Base-by-base conservation (phyloP, 441 rosid species). In the Kokia cookei region DNA sequence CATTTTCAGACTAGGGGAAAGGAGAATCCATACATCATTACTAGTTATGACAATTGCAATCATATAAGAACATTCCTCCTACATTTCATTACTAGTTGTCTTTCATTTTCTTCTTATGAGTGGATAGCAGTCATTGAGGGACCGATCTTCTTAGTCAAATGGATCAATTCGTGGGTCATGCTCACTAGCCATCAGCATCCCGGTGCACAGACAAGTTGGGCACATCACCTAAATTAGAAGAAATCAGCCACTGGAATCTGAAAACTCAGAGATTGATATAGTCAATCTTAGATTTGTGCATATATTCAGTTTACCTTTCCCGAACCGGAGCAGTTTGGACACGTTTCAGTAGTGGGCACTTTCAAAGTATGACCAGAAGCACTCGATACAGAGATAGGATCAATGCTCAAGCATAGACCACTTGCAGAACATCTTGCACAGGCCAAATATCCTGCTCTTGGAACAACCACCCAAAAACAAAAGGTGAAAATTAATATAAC, bases 361-460 rank as follows among this genome's bases (percentile, higher is more conserved):
- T 51, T 87, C 75, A 90, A 67, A 71, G 89, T 88, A 37, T 47
- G 76, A 78, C 85, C 84, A 57, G 89, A 73, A 80, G 83, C 83
- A 83, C 78, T 82, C 35, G 90, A 76, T 48, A 76, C 69, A 17
- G 90, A 81, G 67, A 89, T 79, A 26, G 91, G 89, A 82, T 93
- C 86, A 72, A 78, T 66, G 78, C 84, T 86, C 84, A 91, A 77
- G 83, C 87, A 84, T 75, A 88, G 86, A 60, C 99, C 98, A 60
- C 96, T 89, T 35, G 96, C 86, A 37, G 97, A 88, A 73, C 99
- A 95, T 78, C 88, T 86, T 27, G 99, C 99, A 78, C 98, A 95
- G 45, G 98, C 88, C 93, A 95, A 84, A 81, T 93, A 95, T 77
- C 99, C 97, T 95, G 75, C 64, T 32, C 79, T 72, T 5, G 14